These are phyloP conservation scores for Penicillium aurantiogriseum DNA, from an alignment of 2,329 filamentous ascomycete species.

Conservation along the genomic window DNA sequence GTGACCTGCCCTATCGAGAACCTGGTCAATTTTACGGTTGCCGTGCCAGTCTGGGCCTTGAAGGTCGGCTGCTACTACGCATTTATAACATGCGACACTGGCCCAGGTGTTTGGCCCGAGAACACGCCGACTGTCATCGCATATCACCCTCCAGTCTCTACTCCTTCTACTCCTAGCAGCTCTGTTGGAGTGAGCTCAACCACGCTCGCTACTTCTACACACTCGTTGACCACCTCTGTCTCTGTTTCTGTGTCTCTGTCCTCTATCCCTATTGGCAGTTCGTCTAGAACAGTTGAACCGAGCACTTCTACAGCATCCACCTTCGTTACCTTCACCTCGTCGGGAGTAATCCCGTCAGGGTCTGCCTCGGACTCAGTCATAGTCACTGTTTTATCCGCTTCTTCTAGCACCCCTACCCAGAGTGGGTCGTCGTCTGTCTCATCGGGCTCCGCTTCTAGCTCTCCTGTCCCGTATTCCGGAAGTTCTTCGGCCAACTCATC, in stretches of 20 bases:
- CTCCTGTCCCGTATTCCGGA: background rate
- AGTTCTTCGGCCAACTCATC: background rate
- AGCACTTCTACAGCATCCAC: conserved; percentile 7
- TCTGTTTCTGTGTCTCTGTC: background rate
- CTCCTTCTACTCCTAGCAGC: conserved; percentile 13
- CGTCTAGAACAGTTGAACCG: background rate
- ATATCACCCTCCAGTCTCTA: conserved; percentile 7
- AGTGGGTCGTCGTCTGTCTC: conserved; percentile 1
- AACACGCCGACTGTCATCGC: conserved; percentile 26
- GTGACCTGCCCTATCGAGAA: conserved; percentile 8
- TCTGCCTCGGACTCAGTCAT: conserved; percentile 8
- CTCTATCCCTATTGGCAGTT: background rate
- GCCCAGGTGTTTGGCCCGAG: conserved; percentile 30
- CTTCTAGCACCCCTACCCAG: conserved; percentile 1
- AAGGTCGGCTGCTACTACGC: conserved; percentile 30
- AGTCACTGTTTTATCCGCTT: conserved; percentile 4
- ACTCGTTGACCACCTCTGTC: conserved; percentile 8
- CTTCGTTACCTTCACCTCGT: conserved; percentile 11
- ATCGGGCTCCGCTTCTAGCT: conserved; percentile 6
- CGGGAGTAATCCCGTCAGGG: background rate
- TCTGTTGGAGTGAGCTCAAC: conserved; percentile 5
- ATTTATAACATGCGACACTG: conserved; percentile 34
- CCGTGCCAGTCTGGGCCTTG: conserved; percentile 21
- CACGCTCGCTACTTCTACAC: conserved; percentile 1
- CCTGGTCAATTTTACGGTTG: conserved; percentile 25